A percentile compares a stretch with the other conserved stretches of the same genome.
Evolutionary conservation across 1,139 yeast genomes (phyloP).

Genomic region (Taphrina communis): DNA sequence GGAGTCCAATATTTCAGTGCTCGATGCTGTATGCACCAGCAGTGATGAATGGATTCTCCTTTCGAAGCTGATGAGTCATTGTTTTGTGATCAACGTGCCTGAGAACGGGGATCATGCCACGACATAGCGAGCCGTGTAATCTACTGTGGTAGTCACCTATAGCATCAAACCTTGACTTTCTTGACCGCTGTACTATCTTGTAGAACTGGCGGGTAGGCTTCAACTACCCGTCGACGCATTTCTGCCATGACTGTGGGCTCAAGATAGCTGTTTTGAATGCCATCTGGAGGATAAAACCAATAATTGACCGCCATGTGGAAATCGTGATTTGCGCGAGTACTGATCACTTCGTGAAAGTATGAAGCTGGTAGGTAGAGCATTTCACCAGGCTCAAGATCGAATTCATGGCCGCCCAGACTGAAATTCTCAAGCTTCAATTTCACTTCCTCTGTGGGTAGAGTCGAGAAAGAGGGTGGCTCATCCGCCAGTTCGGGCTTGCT

Average conservation of each 20-base stretch:
- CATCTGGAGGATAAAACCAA: constrained; percentile 42
- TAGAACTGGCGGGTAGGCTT: neutral
- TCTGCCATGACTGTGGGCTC: constrained; percentile 16
- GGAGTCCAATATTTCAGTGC: no score
- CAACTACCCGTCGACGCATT: neutral
- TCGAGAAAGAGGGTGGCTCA: constrained; percentile 36
- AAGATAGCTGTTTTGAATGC: constrained; percentile 1
- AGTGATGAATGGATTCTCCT: no score
- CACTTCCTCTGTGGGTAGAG: constrained; percentile 16
- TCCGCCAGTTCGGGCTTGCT: neutral
- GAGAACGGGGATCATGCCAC: no score
- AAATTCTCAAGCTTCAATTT: neutral
- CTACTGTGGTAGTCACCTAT: neutral
- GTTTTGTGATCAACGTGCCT: no score
- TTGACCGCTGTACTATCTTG: neutral
- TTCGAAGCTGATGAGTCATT: no score
- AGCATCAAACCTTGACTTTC: constrained; percentile 9
- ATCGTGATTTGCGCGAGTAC: constrained; percentile 22
- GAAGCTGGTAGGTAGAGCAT: constrained; percentile 42
- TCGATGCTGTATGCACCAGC: no score
- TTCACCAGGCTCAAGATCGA: constrained; percentile 30
- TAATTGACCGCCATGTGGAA: constrained; percentile 42
- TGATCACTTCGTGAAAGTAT: constrained; percentile 42
- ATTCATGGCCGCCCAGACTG: constrained; percentile 14
- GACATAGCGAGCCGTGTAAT: no score